Evolutionary conservation across 2,329 filamentous ascomycete species (phyloP).

Genomic region (Incumbomyces delicatus): DNA sequence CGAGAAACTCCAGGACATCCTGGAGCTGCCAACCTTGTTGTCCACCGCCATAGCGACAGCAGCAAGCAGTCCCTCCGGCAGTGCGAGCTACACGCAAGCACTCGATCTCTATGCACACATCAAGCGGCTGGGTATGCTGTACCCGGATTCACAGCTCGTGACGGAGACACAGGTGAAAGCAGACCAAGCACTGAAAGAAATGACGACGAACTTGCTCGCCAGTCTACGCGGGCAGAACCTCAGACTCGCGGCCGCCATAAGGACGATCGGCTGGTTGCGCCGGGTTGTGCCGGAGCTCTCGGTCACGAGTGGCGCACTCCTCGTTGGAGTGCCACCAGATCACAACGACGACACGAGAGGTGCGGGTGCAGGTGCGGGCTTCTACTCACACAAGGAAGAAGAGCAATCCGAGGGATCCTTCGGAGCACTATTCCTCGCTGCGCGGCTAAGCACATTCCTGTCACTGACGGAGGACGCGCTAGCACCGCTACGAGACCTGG

Average conservation of each 20-base stretch:
- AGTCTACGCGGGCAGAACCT: slow-evolving; percentile 61
- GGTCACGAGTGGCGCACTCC: slow-evolving; percentile 2
- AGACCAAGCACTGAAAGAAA: slow-evolving; percentile 76
- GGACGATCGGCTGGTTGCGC: slow-evolving; percentile 83
- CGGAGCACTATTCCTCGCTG: slow-evolving; percentile 78
- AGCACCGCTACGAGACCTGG: slow-evolving; percentile 74
- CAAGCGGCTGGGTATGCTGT: slow-evolving; percentile 70
- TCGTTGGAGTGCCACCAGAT: background rate
- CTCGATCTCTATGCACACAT: slow-evolving; percentile 92
- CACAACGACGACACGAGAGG: background rate
- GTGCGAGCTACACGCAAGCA: slow-evolving; percentile 72
- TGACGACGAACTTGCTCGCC: slow-evolving; percentile 73
- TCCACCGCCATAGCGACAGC: slow-evolving; percentile 55
- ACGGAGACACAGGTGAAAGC: slow-evolving; percentile 64
- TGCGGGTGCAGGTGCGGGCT: background rate
- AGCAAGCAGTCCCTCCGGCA: slow-evolving; percentile 31
- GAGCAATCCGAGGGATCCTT: slow-evolving; percentile 54
- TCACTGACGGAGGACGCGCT: slow-evolving; percentile 66
- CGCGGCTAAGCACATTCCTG: slow-evolving; percentile 68
- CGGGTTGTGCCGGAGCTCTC: slow-evolving; percentile 75
- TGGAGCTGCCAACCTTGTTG: slow-evolving; percentile 79
- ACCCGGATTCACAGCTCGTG: slow-evolving; percentile 68
- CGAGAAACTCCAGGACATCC: slow-evolving; percentile 78
- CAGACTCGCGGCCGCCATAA: slow-evolving; percentile 80
- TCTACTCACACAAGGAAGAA: background rate